phyloP scores from a whole-genome alignment of 352 stramenopile species.

The Phytophthora citricola region DNA sequence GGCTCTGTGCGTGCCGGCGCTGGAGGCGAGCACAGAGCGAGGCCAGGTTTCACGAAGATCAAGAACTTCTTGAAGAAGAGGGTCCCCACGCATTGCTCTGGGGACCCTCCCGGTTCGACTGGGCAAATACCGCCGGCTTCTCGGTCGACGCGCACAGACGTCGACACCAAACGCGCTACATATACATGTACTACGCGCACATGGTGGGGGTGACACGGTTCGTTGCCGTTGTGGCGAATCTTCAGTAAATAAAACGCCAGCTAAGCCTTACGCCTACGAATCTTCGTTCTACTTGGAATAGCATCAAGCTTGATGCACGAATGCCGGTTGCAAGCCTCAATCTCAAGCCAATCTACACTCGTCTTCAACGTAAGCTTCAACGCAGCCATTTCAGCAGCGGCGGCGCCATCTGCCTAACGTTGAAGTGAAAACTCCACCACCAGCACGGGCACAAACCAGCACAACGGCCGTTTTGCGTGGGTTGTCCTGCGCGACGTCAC shows the following conservation, averaged over 20 bases:
- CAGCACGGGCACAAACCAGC: constrained; percentile 14
- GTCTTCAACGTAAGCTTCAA: constrained; percentile 2
- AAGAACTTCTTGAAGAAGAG: not conserved
- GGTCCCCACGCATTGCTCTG: not conserved
- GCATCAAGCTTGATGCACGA: not conserved
- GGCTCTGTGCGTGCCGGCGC: constrained; percentile 17
- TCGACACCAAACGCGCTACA: not conserved
- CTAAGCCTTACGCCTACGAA: not conserved
- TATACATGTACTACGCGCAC: too few species aligned
- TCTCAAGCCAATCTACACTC: not conserved
- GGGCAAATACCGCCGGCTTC: not conserved
- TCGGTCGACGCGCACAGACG: constrained; percentile 14
- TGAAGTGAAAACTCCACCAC: constrained; percentile 28
- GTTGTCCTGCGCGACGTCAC: constrained; percentile 7
- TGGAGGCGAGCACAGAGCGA: constrained; percentile 3
- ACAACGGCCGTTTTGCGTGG: too few species aligned
- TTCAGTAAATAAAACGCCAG: not conserved
- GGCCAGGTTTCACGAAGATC: not conserved
- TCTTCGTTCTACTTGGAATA: not conserved
- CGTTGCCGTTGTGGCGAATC: not conserved
- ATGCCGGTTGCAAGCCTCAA: not conserved
- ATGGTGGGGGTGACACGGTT: too few species aligned
- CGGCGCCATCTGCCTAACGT: constrained; percentile 11
- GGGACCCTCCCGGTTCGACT: constrained; percentile 2
- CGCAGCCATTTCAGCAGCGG: constrained; percentile 11